These are phyloP conservation scores for Cyberlindnera galapagoensis DNA, from an alignment of 805 yeast species.

Conservation along the genomic window DNA sequence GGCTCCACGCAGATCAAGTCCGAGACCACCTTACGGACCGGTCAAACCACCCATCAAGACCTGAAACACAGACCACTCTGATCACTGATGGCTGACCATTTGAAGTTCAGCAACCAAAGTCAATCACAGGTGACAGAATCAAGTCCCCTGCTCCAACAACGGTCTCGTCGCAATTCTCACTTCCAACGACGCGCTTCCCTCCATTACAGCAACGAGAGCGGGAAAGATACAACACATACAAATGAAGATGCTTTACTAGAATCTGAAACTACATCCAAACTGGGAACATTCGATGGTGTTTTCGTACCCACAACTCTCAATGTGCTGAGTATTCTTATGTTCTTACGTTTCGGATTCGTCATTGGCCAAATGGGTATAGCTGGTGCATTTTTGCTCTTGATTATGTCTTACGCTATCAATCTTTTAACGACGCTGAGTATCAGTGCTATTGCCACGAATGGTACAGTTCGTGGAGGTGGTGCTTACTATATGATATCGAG, in stretches of 20 bases:
- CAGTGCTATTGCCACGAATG: constrained; percentile 95
- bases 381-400: constrained; percentile 63
- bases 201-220: constrained; percentile 6
- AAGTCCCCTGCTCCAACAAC: constrained; percentile 22
- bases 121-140: constrained; percentile 24
- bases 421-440: constrained; percentile 82
- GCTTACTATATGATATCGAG: constrained; percentile 97
- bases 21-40: too few species aligned
- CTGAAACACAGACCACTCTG: too few species aligned
- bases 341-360: constrained; percentile 89
- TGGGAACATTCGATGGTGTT: constrained; percentile 83
- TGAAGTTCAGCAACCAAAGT: too few species aligned
- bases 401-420: constrained; percentile 74
- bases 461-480: constrained; percentile 97
- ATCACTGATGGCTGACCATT: too few species aligned
- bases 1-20: too few species aligned
- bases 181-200: constrained; percentile 15
- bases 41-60: too few species aligned
- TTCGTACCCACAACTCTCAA: constrained; percentile 91
- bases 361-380: constrained; percentile 90
- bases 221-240: neutral
- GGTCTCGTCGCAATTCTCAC: constrained; percentile 8
- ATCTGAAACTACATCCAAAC: constrained; percentile 31
- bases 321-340: constrained; percentile 91
- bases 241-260: constrained; percentile 2